Conservation (phyloP, 192 early-diverging fungal species). For the Bifiguratus adelaidae region DNA sequence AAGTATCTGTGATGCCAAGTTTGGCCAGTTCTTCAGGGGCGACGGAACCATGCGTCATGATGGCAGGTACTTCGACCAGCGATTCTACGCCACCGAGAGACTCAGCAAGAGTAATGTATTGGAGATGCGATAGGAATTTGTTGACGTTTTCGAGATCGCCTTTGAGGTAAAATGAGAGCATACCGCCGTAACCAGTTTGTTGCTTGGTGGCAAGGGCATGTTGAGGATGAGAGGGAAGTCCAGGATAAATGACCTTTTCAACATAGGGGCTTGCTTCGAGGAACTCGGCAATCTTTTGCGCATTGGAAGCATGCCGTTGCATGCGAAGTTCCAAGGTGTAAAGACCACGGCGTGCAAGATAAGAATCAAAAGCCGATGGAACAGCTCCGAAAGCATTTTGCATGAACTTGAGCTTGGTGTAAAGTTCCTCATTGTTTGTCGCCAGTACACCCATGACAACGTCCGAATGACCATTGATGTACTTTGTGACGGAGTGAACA, state of each 20-base stretch:
- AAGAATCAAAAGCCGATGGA: conserved; percentile 95
- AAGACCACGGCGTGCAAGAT: conserved; percentile 86
- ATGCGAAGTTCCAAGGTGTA: conserved; percentile 96
- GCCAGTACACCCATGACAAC: conserved; percentile 94
- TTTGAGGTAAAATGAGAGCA: conserved; percentile 91
- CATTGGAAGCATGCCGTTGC: conserved; percentile 81
- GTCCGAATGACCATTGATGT: conserved; percentile 98
- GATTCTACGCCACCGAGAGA: conserved; percentile 93
- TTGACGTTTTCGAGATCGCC: conserved; percentile 73
- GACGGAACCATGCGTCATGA: conserved; percentile 94
- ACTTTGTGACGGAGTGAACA: conserved; percentile 96
- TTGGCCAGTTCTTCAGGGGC: conserved; percentile 72
- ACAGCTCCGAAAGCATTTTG: conserved; percentile 98
- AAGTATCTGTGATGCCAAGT: conserved; percentile 87
- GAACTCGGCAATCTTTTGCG: conserved; percentile 69
- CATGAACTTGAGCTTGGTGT: conserved; percentile 74
- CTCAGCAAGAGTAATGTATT: conserved; percentile 92
- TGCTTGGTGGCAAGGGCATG: conserved; percentile 86
- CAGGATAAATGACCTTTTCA: conserved; percentile 88
- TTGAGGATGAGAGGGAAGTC: conserved; percentile 81
- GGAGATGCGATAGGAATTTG: conserved; percentile 66
- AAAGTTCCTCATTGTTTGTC: conserved; percentile 63
- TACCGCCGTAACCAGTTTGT: conserved; percentile 89
- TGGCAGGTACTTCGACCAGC: conserved; percentile 84
- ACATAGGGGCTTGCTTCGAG: conserved; percentile 64